Base-by-base conservation (phyloP, 148 eudicot genomes). In the Chenopodium berlandieri region DNA sequence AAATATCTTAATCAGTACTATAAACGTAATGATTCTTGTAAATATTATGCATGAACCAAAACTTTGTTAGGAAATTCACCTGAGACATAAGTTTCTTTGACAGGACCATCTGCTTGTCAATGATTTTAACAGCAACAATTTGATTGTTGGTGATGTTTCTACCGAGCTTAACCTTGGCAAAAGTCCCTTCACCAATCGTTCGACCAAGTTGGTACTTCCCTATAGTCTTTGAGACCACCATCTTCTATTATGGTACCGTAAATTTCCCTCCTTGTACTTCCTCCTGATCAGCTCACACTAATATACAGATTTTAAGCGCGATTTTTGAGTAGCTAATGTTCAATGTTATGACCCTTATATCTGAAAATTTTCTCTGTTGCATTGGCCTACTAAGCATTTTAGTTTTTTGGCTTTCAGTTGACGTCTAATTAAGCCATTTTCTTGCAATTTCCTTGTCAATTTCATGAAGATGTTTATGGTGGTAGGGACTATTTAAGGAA, bases 141-240 rank as follows among this genome's bases (percentile, higher is more conserved):
- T 85, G 85, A 0, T 81, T 81, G 76, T 87, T 86, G 17, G 77
- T 68, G 2, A 80, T 54, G 81, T 88, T 89, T 37, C 75, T 76
- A 8, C 88, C 92, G 54, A 88, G 65, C 78, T 88, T 86, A 7
- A 89, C 91, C 81, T 91, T 91, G 7, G 91, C 94, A 75, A 89
- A 89, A 34, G 84, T 83, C 25, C 94, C 94, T 87, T 88, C 90
- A 25, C 93, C 91, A 16, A 91, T 83, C 0, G 89, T 86, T n/a
- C 88, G 84, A 16, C 79, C 58, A 5, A 91, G 83, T 64, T 85
- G 86, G 73, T 89, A 91, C 85, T 91, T 91, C 19, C 90, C 93
- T 46, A 90, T 83, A 70, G 48, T 82, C 13, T 72, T 83, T 56
- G 72, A 48, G 75, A 64, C 32, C 60, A 85, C 86, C 92, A 90